phyloP scores from a whole-genome alignment of 371 early-diverging fungal species.

The Apophysomyces trapeziformis region DNA sequence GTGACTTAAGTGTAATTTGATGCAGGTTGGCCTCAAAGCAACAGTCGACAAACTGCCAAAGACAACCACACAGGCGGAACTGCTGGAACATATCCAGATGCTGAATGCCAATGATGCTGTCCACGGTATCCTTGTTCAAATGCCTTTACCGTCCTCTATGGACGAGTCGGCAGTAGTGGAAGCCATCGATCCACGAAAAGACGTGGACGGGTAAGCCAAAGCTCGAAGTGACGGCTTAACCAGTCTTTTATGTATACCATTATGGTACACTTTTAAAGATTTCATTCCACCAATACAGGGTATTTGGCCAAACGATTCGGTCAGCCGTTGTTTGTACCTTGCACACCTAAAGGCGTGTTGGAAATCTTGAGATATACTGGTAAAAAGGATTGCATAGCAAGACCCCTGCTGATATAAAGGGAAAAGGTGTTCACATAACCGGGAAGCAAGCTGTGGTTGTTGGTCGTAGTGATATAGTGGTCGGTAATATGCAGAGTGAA shows the following conservation, averaged over 20 bases:
- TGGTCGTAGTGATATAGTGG: constrained; percentile 91
- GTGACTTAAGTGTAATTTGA: not conserved
- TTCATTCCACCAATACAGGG: constrained; percentile 89
- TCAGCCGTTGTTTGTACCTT: constrained; percentile 79
- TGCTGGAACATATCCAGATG: constrained; percentile 50
- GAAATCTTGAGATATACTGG: constrained; percentile 67
- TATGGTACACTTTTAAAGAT: constrained; percentile 28
- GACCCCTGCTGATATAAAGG: not conserved
- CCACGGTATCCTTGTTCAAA: constrained; percentile 89
- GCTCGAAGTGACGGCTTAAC: too few species aligned
- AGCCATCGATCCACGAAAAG: constrained; percentile 76
- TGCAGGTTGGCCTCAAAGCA: constrained; percentile 58
- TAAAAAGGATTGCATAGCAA: not conserved
- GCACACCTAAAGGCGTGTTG: constrained; percentile 88
- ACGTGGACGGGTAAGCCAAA: constrained; percentile 82
- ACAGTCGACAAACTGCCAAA: constrained; percentile 46
- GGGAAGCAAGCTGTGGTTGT: constrained; percentile 89
- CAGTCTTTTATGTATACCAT: too few species aligned
- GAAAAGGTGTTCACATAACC: constrained; percentile 52
- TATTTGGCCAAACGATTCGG: constrained; percentile 73
- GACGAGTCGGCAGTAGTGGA: constrained; percentile 75
- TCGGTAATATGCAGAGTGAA: not conserved
- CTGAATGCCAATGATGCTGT: constrained; percentile 75
- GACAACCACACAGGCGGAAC: constrained; percentile 33
- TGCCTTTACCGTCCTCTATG: constrained; percentile 80